Conservation (phyloP, 2,329 filamentous ascomycete species). For the Arthroderma sp. region DNA sequence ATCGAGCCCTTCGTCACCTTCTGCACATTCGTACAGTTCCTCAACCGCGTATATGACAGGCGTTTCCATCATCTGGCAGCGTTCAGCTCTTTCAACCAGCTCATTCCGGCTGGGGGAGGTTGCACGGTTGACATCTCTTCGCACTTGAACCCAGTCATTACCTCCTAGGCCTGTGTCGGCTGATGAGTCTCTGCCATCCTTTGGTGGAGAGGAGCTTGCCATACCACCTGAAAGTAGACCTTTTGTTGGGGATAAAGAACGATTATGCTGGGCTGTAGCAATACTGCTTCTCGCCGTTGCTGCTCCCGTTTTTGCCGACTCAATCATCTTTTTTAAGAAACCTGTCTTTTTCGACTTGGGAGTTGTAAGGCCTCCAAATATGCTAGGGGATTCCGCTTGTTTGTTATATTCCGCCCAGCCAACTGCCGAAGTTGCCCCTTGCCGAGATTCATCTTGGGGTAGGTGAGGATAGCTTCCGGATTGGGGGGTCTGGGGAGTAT, state of each 20-base stretch:
- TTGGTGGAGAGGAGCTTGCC: constrained; percentile 25
- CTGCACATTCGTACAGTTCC: constrained; percentile 67
- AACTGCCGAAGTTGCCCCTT: constrained; percentile 51
- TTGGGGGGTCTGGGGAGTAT: constrained; percentile 39
- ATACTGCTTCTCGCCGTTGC: constrained; percentile 81
- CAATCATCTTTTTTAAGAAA: constrained; percentile 91
- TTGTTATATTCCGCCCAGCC: constrained; percentile 44
- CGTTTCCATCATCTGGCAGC: constrained; percentile 90
- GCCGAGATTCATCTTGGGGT: constrained; percentile 56
- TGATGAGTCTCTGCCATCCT: constrained; percentile 40
- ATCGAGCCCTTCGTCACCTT: constrained; percentile 82
- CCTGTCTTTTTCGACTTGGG: constrained; percentile 74
- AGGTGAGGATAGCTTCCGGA: constrained; percentile 84
- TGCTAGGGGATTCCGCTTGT: constrained; percentile 52
- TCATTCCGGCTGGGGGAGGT: constrained; percentile 89
- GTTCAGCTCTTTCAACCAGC: constrained; percentile 67
- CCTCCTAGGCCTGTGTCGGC: constrained; percentile 56
- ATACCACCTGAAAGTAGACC: constrained; percentile 38
- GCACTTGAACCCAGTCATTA: constrained; percentile 89
- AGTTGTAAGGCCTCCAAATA: constrained; percentile 62
- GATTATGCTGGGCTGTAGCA: constrained; percentile 46
- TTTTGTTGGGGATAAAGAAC: constrained; percentile 39
- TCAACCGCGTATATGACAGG: constrained; percentile 81
- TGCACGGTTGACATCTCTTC: constrained; percentile 86
- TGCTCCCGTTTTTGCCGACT: constrained; percentile 85